A percentile compares a stretch with the other conserved stretches of the same genome.
phyloP scores from a whole-genome alignment of 176 grass and related monocot species.

The Triticum turgidum region DNA sequence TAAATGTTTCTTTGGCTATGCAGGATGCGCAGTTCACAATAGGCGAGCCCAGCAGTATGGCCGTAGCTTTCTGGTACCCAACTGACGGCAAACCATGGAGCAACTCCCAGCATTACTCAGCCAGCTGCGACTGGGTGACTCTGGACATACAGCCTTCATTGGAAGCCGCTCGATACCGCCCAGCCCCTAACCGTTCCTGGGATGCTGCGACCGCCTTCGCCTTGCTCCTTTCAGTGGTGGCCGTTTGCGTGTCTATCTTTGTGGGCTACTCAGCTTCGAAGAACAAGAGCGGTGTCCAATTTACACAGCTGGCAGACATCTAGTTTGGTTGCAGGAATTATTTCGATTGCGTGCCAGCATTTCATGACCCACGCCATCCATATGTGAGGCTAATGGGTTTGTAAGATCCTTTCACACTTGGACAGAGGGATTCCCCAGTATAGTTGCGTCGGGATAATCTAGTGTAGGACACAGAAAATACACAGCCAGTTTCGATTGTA shows the following conservation, averaged over 20 bases:
- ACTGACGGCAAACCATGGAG: slow-evolving; percentile 64
- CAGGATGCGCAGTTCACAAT: slow-evolving; percentile 98
- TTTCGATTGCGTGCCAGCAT: background rate
- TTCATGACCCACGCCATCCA: background rate
- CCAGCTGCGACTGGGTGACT: slow-evolving; percentile 85
- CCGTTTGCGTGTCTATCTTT: slow-evolving; percentile 71
- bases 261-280: slow-evolving; percentile 76
- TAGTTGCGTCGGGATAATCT: background rate
- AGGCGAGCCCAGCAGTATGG: slow-evolving; percentile 63
- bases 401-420: slow-evolving; percentile 6
- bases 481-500: slow-evolving; percentile 19
- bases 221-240: slow-evolving; percentile 80
- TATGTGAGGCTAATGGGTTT: background rate
- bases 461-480: slow-evolving; percentile 22
- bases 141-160: slow-evolving; percentile 70
- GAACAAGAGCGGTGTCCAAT: slow-evolving; percentile 54
- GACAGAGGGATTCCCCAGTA: background rate
- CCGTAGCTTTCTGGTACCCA: slow-evolving; percentile 97
- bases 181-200: slow-evolving; percentile 69
- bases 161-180: slow-evolving; percentile 33
- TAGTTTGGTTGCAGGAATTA: slow-evolving; percentile 24
- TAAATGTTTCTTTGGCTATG: slow-evolving; percentile 30
- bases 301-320: slow-evolving; percentile 66
- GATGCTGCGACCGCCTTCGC: slow-evolving; percentile 76
- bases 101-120: slow-evolving; percentile 83